Percentiles rank a stretch among this genome's conserved stretches.
Conservation (phyloP, 2,329 filamentous ascomycete species). For the Fusarium scirpi region DNA sequence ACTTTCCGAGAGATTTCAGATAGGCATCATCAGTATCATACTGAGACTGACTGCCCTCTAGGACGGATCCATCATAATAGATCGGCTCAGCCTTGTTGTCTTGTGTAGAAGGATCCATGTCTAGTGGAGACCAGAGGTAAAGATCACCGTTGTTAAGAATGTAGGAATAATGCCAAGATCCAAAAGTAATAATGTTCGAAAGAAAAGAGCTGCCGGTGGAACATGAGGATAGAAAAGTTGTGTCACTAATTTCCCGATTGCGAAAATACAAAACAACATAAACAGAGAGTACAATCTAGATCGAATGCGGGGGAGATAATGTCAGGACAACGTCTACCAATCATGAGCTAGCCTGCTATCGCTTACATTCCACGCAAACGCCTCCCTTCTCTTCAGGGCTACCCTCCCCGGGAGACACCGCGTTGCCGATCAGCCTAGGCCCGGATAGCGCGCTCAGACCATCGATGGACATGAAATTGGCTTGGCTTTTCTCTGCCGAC, state of each 20-base stretch:
- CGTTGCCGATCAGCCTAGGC: no score
- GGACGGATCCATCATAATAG: constrained; percentile 1
- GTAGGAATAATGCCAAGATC: background rate
- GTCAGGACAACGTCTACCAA: background rate
- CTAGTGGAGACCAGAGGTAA: background rate
- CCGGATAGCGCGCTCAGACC: background rate
- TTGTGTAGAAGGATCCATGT: background rate
- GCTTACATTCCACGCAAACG: background rate
- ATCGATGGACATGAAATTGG: fast-evolving
- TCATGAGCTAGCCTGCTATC: background rate
- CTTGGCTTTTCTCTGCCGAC: background rate
- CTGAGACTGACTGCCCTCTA: background rate
- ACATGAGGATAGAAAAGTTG: background rate
- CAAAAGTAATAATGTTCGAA: background rate
- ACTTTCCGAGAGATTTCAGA: constrained; percentile 19
- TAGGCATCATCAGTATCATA: constrained; percentile 6
- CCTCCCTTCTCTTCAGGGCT: background rate
- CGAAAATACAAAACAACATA: background rate
- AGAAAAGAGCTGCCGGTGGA: background rate
- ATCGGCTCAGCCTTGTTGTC: background rate
- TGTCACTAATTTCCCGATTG: background rate
- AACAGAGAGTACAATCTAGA: background rate
- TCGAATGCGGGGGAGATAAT: constrained; percentile 11
- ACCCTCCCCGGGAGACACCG: background rate
- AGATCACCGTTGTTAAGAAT: no score